phyloP scores from a whole-genome alignment of 164 flowering plant species.

The Malania oleifera region DNA sequence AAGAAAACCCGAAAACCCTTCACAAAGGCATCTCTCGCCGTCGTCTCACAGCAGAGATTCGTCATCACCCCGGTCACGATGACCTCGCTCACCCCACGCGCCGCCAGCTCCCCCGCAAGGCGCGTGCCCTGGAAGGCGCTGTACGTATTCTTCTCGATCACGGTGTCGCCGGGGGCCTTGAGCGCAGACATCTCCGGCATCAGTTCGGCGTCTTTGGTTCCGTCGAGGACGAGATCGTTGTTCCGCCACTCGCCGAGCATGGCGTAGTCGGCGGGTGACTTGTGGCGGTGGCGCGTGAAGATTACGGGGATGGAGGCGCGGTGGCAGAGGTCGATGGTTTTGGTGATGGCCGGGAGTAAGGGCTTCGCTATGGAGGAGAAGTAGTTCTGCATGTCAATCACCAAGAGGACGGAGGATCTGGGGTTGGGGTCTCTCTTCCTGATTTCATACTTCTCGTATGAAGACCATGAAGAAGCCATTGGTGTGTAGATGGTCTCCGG shows the following conservation, averaged over 20 bases:
- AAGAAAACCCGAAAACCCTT: slow-evolving; percentile 83
- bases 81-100: slow-evolving; percentile 57
- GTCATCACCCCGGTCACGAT: slow-evolving; percentile 75
- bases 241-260: slow-evolving; percentile 77
- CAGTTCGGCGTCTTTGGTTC: slow-evolving; percentile 50
- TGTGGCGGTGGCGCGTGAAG: slow-evolving; percentile 79
- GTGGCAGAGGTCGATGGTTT: slow-evolving; percentile 64
- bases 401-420: slow-evolving; percentile 44
- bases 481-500: too few relatives aligned
- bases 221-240: slow-evolving; percentile 57
- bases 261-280: slow-evolving; percentile 42
- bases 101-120: slow-evolving; percentile 47
- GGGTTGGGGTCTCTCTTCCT: slow-evolving; percentile 53
- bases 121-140: slow-evolving; percentile 55
- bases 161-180: slow-evolving; percentile 25
- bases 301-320: slow-evolving; percentile 51
- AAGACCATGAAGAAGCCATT: slow-evolving; percentile 13
- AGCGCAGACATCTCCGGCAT: slow-evolving; percentile 30
- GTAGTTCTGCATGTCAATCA: slow-evolving; percentile 76
- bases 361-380: slow-evolving; percentile 61
- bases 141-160: slow-evolving; percentile 70
- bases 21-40: slow-evolving; percentile 72
- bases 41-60: slow-evolving; percentile 79
- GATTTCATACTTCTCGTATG: slow-evolving; percentile 45
- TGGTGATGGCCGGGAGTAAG: slow-evolving; percentile 38